Conservation (phyloP, 2,329 filamentous ascomycete species). For the Fusarium sp. region DNA sequence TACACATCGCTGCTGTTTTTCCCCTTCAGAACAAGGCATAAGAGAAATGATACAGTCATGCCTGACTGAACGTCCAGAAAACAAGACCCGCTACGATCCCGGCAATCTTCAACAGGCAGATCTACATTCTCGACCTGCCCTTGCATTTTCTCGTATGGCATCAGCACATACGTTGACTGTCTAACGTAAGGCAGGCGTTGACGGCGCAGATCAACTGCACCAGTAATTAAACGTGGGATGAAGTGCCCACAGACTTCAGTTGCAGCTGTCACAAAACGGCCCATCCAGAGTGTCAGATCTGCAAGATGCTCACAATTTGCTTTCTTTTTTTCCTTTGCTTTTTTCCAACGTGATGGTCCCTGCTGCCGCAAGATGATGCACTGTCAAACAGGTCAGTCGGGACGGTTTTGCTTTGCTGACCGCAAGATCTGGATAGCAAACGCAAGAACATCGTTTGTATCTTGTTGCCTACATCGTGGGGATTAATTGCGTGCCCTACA, state of each 20-base stretch:
- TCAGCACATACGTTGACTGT: not conserved
- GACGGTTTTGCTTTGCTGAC: slow-evolving; percentile 19
- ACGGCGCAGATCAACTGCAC: slow-evolving; percentile 24
- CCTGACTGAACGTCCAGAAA: slow-evolving; percentile 7
- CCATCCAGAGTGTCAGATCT: slow-evolving; percentile 20
- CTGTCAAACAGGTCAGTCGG: not conserved
- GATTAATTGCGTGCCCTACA: slow-evolving; percentile 27
- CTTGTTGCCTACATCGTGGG: slow-evolving; percentile 31
- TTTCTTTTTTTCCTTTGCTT: slow-evolving; percentile 32
- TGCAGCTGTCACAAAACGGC: slow-evolving; percentile 33
- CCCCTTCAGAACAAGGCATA: not conserved
- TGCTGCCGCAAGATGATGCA: slow-evolving; percentile 1
- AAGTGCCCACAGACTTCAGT: slow-evolving; percentile 12
- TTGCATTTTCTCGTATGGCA: slow-evolving; percentile 24
- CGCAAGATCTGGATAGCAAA: slow-evolving; percentile 31
- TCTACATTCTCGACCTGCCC: slow-evolving; percentile 21
- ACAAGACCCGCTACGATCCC: slow-evolving; percentile 25
- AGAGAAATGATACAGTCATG: slow-evolving; percentile 18
- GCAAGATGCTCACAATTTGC: slow-evolving; percentile 21
- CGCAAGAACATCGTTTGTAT: slow-evolving; percentile 24
- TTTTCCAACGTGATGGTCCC: slow-evolving; percentile 2
- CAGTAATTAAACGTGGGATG: slow-evolving; percentile 18
- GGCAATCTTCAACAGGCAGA: slow-evolving; percentile 30
- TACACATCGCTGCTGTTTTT: not conserved
- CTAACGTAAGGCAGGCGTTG: slow-evolving; percentile 15